phyloP scores from a whole-genome alignment of 345 rosid genomes.

The Lepidium africanum region DNA sequence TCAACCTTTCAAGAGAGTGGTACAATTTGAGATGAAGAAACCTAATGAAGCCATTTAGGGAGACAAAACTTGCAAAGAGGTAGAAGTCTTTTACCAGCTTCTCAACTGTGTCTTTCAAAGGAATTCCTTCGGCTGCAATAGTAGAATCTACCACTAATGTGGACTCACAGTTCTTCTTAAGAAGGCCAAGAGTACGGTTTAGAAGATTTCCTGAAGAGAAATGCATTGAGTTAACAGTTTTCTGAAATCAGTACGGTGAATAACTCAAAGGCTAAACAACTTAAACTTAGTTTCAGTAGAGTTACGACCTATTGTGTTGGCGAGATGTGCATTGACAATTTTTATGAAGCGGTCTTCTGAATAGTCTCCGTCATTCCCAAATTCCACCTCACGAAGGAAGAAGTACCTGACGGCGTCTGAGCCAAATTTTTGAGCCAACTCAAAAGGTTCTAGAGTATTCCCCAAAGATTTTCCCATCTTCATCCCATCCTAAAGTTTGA shows the following conservation, averaged over 20 bases:
- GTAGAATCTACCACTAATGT: conserved; percentile 70
- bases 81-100: conserved; percentile 42
- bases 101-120: conserved; percentile 58
- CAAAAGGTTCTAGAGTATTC: conserved; percentile 80
- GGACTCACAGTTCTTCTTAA: conserved; percentile 73
- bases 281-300: conserved; percentile 4
- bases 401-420: conserved; percentile 90
- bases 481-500: conserved; percentile 79
- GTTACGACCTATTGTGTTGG: conserved; percentile 71
- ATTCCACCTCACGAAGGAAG: conserved; percentile 84
- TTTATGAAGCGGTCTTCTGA: conserved; percentile 85
- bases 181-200: conserved; percentile 91
- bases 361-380: conserved; percentile 92
- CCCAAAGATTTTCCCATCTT: conserved; percentile 99
- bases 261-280: neutral
- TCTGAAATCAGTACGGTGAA: neutral
- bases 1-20: conserved; percentile 43
- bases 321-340: conserved; percentile 90
- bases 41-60: neutral
- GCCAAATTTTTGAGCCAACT: conserved; percentile 75
- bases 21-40: neutral
- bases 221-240: neutral
- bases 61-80: neutral
- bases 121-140: conserved; percentile 58
- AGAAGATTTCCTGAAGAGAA: conserved; percentile 74